phyloP scores from a whole-genome alignment of 495 filamentous ascomycete species.

The Talaromyces nanjingensis region DNA sequence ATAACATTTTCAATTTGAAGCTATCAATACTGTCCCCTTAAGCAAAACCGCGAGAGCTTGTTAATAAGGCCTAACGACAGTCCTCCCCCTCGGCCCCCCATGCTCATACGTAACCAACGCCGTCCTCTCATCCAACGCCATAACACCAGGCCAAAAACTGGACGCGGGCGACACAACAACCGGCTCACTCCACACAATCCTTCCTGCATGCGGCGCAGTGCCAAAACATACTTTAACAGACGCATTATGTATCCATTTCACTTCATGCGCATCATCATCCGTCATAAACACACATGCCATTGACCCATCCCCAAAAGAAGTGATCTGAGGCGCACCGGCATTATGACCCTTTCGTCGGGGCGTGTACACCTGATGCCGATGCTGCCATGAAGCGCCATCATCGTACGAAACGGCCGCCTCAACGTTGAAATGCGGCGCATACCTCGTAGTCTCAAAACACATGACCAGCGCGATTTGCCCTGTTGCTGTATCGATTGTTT shows the following conservation, averaged over 20 bases:
- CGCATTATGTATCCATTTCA: conserved; percentile 34
- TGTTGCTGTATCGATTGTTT: conserved; percentile 27
- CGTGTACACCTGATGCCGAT: conserved; percentile 43
- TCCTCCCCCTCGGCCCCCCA: conserved; percentile 29
- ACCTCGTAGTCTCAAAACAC: conserved; percentile 50
- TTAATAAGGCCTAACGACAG: conserved; percentile 22
- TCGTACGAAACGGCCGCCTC: conserved; percentile 52
- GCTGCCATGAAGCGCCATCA: conserved; percentile 46
- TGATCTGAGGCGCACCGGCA: conserved; percentile 54
- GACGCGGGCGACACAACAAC: conserved; percentile 21
- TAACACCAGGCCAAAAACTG: conserved; percentile 39
- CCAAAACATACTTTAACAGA: conserved; percentile 35
- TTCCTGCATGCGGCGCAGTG: conserved; percentile 27
- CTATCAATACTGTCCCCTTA: too few relatives aligned
- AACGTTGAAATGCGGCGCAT: conserved; percentile 41
- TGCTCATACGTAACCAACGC: conserved; percentile 37
- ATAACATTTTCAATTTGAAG: too few relatives aligned
- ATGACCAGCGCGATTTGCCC: conserved; percentile 44
- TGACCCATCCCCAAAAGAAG: conserved; percentile 47
- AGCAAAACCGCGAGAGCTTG: too few relatives aligned
- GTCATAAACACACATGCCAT: conserved; percentile 57
- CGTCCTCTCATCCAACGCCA: conserved; percentile 28
- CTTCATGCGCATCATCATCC: conserved; percentile 42
- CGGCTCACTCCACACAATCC: conserved; percentile 27
- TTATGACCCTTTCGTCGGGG: conserved; percentile 33